Base-by-base conservation (phyloP, 2,329 filamentous ascomycete genomes). In the Acephala macrosclerotiorum region DNA sequence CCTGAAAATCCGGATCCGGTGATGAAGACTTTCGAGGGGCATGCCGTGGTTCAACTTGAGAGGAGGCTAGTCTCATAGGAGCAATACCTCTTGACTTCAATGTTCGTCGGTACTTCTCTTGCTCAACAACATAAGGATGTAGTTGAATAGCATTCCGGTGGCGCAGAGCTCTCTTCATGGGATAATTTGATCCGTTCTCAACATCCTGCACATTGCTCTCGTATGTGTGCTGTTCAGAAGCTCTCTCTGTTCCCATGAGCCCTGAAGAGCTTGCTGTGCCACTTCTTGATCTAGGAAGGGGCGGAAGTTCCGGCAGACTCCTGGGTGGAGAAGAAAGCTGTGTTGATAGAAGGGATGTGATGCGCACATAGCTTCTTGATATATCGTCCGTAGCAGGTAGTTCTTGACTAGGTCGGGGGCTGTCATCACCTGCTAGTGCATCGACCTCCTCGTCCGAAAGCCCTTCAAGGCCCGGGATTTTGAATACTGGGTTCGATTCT, bases 301-400 rank as follows among this genome's bases (percentile, higher is more conserved):
- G 49, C 20, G 61, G 66, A n/a, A 67, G 58, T n/a, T n/a, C 64
- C 45, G 42, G 47, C 36, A 66, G 67, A 40, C 60, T 71, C 5
- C 26, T 47, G 26, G 73, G 67, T 11, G 65, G 68, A 40, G 72
- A 75, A 36, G 75, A 64, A 45, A 75, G 69, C 16, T 74, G 73
- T 45, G 74, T 77, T 18, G 70, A 74, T 14, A 71, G 73, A 3
- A 76, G 72, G 4, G 78, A 77, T 18, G 75, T 77, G 40, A 78
- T 69, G 42, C 75, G 75, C n/a, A 80, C 75, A 72, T 80, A 78
- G 67, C 76, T 78, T 45, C 66, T 76, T 2, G 79, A 79, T 68
- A 79, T 77, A 26, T 78, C 78, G 40, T 81, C 79, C 12, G 72
- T 68, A 16, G 53, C 45, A 38, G 53, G 58, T 22, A 61, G 16